Conservation (phyloP, 495 filamentous ascomycete species). For the Talaromyces proteolyticus region DNA sequence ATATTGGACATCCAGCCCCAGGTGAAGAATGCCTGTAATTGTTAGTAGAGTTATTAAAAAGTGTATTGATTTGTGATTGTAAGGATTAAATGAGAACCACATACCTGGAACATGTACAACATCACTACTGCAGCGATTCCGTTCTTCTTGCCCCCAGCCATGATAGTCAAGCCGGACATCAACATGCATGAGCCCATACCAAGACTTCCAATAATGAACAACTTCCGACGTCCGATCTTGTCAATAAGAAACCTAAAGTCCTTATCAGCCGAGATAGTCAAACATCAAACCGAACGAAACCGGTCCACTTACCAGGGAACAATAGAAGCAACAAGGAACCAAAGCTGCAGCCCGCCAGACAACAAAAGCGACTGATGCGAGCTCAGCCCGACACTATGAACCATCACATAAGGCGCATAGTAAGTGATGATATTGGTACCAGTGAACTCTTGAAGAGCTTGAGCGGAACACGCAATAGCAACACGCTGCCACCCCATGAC, state of each 20-base stretch:
- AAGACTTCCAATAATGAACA: conserved; percentile 44
- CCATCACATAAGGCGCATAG: conserved; percentile 8
- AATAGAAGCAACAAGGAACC: conserved; percentile 6
- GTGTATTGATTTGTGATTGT: conserved; percentile 28
- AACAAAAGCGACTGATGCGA: conserved; percentile 4
- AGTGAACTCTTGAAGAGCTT: conserved; percentile 47
- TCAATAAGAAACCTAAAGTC: conserved; percentile 49
- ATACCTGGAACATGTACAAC: conserved; percentile 8
- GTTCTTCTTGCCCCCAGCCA: not conserved
- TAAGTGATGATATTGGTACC: conserved; percentile 34
- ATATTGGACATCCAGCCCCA: conserved; percentile 48
- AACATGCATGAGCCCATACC: conserved; percentile 37
- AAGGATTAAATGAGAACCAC: conserved; percentile 40
- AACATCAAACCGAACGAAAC: not conserved
- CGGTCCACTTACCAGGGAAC: conserved; percentile 1
- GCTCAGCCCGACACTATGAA: conserved; percentile 4
- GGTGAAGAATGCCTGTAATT: conserved; percentile 37
- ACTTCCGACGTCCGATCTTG: conserved; percentile 43
- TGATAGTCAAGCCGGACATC: conserved; percentile 4
- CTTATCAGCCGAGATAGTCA: conserved; percentile 19
- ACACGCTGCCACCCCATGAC: conserved; percentile 15
- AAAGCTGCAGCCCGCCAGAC: conserved; percentile 6
- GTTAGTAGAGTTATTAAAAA: not conserved
- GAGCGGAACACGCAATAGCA: conserved; percentile 45
- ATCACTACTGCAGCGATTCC: conserved; percentile 4